Evolutionary conservation across 2,329 filamentous ascomycete genomes (phyloP).

Genomic region (Pleurostoma richardsiae): DNA sequence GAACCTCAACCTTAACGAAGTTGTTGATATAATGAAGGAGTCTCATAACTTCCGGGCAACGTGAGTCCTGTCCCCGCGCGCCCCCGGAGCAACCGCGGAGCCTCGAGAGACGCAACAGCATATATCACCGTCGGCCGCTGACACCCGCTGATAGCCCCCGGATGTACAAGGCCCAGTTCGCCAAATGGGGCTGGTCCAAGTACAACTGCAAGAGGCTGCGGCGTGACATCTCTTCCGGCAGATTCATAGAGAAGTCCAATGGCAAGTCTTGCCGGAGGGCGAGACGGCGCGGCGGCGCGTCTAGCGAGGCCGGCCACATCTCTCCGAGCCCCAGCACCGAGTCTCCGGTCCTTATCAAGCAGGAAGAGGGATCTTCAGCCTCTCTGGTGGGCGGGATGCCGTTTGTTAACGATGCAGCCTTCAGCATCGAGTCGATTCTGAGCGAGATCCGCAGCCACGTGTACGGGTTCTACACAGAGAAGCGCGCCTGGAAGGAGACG

Average conservation of each 20-base stretch:
- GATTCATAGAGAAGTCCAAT: constrained; percentile 9
- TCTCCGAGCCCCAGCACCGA: neutral
- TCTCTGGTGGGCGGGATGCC: constrained; percentile 1
- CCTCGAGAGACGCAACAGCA: neutral
- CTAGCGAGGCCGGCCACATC: neutral
- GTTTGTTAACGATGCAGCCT: constrained; percentile 5
- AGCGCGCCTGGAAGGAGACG: constrained; percentile 8
- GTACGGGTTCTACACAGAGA: constrained; percentile 9
- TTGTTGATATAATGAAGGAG: constrained; percentile 8
- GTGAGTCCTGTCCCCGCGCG: constrained; percentile 5
- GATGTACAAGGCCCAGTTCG: constrained; percentile 13
- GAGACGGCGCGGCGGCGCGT: constrained; percentile 1
- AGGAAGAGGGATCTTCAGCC: neutral
- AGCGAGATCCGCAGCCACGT: constrained; percentile 11
- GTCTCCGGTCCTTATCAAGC: neutral
- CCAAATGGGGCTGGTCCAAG: constrained; percentile 11
- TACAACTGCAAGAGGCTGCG: constrained; percentile 11
- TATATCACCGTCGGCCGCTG: neutral
- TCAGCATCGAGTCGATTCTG: constrained; percentile 9
- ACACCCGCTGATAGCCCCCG: constrained; percentile 4
- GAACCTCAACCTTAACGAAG: constrained; percentile 10
- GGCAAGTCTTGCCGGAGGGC: constrained; percentile 11
- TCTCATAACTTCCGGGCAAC: constrained; percentile 9
- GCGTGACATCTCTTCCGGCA: constrained; percentile 8
- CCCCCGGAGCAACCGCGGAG: neutral